Evolutionary conservation across 2,329 filamentous ascomycete species (phyloP).

Genomic region (Parasarocladium wereldwijsianum): DNA sequence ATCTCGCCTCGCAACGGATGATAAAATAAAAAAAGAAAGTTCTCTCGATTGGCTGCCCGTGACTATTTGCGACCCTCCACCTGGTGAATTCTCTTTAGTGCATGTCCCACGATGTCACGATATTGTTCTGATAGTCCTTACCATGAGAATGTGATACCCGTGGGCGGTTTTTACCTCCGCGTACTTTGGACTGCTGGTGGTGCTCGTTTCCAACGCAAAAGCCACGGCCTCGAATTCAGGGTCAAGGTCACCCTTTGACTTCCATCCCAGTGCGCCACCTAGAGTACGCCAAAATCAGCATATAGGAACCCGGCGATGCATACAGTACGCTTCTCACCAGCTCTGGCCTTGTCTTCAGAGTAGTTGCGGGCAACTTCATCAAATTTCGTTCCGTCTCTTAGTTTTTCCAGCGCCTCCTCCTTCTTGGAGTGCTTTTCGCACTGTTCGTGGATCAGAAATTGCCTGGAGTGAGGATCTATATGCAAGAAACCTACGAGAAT

Average conservation of each 20-base stretch:
- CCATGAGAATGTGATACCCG: slow-evolving; percentile 73
- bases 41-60: neutral
- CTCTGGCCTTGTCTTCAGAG: slow-evolving; percentile 63
- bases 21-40: slow-evolving; percentile 25
- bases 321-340: slow-evolving; percentile 26
- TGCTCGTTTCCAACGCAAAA: slow-evolving; percentile 52
- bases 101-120: slow-evolving; percentile 1
- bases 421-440: slow-evolving; percentile 69
- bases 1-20: slow-evolving; percentile 16
- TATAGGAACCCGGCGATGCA: neutral
- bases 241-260: slow-evolving; percentile 51
- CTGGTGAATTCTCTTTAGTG: slow-evolving; percentile 11
- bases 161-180: slow-evolving; percentile 60
- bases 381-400: slow-evolving; percentile 54
- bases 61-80: slow-evolving; percentile 26
- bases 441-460: slow-evolving; percentile 13
- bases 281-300: no score
- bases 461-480: neutral
- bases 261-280: slow-evolving; percentile 63
- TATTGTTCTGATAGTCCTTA: slow-evolving; percentile 18
- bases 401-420: slow-evolving; percentile 57
- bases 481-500: slow-evolving; percentile 37
- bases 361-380: slow-evolving; percentile 59
- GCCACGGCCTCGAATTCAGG: slow-evolving; percentile 59
- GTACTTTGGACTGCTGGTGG: slow-evolving; percentile 46